phyloP scores from a whole-genome alignment of 2,329 filamentous ascomycete species.

The Verticillium isaacii region DNA sequence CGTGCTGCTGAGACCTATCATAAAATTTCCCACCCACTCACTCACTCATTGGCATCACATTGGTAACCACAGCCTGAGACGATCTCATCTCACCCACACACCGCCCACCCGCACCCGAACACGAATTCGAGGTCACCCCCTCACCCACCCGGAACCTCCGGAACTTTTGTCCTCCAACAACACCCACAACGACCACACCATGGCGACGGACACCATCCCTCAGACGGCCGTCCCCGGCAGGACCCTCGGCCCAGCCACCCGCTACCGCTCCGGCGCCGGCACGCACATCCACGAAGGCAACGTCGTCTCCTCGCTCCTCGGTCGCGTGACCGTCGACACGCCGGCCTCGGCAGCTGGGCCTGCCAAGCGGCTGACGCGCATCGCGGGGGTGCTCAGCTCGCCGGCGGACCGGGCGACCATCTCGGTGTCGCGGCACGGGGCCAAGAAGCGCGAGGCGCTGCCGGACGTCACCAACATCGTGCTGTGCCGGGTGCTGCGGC shows the following conservation, averaged over 20 bases:
- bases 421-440: constrained; percentile 45
- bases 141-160: not conserved
- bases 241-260: constrained; percentile 61
- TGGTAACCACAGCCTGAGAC: not conserved
- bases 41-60: not conserved
- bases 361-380: constrained; percentile 56
- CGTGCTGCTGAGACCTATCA: not conserved
- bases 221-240: constrained; percentile 76
- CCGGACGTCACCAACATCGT: constrained; percentile 78
- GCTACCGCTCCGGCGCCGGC: constrained; percentile 71
- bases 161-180: not conserved
- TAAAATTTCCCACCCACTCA: not conserved
- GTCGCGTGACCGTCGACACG: constrained; percentile 55
- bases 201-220: constrained; percentile 32
- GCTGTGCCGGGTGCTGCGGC: constrained; percentile 78
- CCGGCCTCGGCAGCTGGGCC: constrained; percentile 42
- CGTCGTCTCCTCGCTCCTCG: constrained; percentile 79
- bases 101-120: not conserved
- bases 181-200: constrained; percentile 5
- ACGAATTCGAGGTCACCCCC: not conserved
- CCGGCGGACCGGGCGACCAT: constrained; percentile 44
- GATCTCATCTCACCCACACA: not conserved
- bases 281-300: constrained; percentile 75
- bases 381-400: constrained; percentile 37
- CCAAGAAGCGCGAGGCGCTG: constrained; percentile 63